phyloP scores from a whole-genome alignment of 768 basidiomycete species.

The Mycena capillaripes region DNA sequence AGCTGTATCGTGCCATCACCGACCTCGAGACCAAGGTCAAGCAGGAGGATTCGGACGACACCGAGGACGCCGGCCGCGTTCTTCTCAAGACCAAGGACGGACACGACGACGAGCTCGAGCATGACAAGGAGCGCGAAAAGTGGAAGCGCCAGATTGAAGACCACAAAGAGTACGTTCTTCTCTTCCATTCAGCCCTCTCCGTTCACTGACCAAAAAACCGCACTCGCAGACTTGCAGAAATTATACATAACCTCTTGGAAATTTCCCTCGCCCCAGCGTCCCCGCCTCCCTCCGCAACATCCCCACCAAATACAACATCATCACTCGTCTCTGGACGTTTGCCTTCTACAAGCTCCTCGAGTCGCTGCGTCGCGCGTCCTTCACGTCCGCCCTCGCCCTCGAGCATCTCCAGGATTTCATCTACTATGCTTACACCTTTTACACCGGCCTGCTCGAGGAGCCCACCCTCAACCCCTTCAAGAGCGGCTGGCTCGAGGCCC shows the following conservation, averaged over 20 bases:
- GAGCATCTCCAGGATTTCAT: constrained; percentile 96
- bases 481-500: constrained; percentile 93
- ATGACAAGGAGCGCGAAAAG: constrained; percentile 85
- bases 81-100: constrained; percentile 58
- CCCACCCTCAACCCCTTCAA: constrained; percentile 77
- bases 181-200: constrained; percentile 20
- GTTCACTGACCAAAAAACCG: constrained; percentile 23
- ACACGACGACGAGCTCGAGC: constrained; percentile 72
- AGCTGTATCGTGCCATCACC: constrained; percentile 86
- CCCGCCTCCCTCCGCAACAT: constrained; percentile 92
- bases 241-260: constrained; percentile 89
- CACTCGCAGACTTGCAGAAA: constrained; percentile 86
- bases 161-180: constrained; percentile 88
- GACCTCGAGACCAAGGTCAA: constrained; percentile 83
- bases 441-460: constrained; percentile 91
- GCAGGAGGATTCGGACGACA: constrained; percentile 70
- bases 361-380: constrained; percentile 88
- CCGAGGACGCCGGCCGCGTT: constrained; percentile 57
- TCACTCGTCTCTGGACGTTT: constrained; percentile 92
- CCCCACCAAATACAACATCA: constrained; percentile 95
- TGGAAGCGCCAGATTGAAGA: constrained; percentile 79
- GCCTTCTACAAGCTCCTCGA: constrained; percentile 94
- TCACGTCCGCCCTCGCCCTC: constrained; percentile 76
- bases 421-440: constrained; percentile 95
- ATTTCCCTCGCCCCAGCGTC: constrained; percentile 87